Percentiles rank a stretch among this genome's conserved stretches.
Conservation (phyloP, 78 protist species). For the Planoprotostelium fungivorum region DNA sequence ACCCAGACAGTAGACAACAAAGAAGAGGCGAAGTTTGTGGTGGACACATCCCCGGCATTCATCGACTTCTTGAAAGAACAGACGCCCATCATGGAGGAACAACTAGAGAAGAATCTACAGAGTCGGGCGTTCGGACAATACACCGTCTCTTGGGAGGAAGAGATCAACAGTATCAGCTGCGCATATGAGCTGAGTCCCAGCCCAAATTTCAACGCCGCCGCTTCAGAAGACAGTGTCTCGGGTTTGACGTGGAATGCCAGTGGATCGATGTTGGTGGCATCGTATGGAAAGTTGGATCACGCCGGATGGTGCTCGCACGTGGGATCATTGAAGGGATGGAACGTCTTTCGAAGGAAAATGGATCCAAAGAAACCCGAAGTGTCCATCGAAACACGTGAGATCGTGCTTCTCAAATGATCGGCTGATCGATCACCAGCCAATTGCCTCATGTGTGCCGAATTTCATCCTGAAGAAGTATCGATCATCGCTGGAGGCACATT, state of each 20-base stretch:
- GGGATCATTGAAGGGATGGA: not conserved
- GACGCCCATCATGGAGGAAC: not conserved
- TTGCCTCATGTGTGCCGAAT: not conserved
- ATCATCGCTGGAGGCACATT: not conserved
- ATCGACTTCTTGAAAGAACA: not conserved
- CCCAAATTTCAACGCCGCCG: not conserved
- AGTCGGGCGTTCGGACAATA: not conserved
- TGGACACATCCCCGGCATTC: not conserved
- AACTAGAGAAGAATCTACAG: not conserved
- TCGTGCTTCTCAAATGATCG: not conserved
- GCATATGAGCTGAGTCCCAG: not conserved
- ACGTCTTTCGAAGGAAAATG: not conserved
- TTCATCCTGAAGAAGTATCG: not conserved
- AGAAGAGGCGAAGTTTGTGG: not conserved
- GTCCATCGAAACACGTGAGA: not conserved
- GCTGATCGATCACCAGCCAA: not conserved
- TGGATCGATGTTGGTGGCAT: not conserved
- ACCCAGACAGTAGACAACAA: not conserved
- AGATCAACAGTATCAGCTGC: not conserved
- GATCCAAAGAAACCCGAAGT: not conserved
- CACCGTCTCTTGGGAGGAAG: not conserved
- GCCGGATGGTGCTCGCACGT: not conserved
- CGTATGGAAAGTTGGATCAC: not conserved
- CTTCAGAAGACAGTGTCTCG: not conserved
- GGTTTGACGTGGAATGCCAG: not conserved